Evolutionary conservation across 2,329 filamentous ascomycete genomes (phyloP).

Genomic region (Exophiala sp.): DNA sequence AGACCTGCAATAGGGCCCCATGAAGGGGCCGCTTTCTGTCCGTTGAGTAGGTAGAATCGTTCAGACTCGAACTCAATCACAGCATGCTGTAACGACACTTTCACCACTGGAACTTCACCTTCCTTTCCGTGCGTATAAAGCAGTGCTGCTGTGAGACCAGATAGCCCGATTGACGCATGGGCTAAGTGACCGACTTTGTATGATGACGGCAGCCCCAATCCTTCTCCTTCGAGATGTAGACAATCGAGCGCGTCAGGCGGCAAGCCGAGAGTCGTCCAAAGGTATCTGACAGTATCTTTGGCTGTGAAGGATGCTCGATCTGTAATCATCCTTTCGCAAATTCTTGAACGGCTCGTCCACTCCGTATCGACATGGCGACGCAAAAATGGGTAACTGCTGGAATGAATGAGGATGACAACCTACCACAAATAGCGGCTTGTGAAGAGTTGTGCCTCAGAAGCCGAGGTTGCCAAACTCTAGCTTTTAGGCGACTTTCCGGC

Average conservation of each 20-base stretch:
- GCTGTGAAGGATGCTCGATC: not conserved
- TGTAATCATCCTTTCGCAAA: not conserved
- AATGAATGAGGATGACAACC: no score
- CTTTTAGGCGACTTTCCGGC: no score
- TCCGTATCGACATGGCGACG: no score
- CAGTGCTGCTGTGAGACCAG: slow-evolving; percentile 50
- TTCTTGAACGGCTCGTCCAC: no score
- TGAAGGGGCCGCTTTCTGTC: slow-evolving; percentile 31
- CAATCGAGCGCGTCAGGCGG: not conserved
- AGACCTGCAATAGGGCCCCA: slow-evolving; percentile 51
- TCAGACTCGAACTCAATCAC: slow-evolving; percentile 54
- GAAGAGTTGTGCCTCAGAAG: no score
- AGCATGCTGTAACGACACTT: slow-evolving; percentile 47
- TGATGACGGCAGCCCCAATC: slow-evolving; percentile 43
- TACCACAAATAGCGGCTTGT: no score
- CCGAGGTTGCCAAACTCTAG: no score
- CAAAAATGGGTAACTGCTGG: no score
- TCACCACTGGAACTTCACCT: slow-evolving; percentile 36
- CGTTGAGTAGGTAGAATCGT: slow-evolving; percentile 46
- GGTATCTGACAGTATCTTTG: not conserved
- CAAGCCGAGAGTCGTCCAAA: slow-evolving; percentile 2
- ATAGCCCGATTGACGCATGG: slow-evolving; percentile 51
- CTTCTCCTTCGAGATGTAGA: not conserved
- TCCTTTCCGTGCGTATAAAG: slow-evolving; percentile 39
- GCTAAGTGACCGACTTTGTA: slow-evolving; percentile 55